Base-by-base conservation (phyloP, 2,329 filamentous ascomycete genomes). In the Penicillium sp. region DNA sequence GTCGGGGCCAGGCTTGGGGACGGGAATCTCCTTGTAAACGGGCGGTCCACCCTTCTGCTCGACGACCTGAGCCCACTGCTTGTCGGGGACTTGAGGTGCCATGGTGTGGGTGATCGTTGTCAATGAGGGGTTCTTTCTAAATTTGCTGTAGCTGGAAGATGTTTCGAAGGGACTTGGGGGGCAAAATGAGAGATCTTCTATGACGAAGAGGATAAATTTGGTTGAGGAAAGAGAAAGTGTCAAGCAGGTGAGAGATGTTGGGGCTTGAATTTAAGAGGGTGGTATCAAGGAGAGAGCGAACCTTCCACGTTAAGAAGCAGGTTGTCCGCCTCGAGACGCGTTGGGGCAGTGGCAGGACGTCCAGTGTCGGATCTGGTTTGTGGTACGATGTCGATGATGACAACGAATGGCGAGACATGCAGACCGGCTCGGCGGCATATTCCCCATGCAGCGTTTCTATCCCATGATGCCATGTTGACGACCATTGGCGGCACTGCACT, bases 41-140 rank as follows among this genome's bases (percentile, higher is more conserved):
- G 67, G 76, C 76, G 84, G 81, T 47, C 83, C 84, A 59, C 87
- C 89, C 48, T 79, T 84, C 77, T 89, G 81, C 72, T 95, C 87
- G 61, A 93, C 78, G 60, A 97, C 88, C 73, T 93, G 87, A 44
- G 91, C 91, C 88, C 86, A 94, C 77, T 97, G 91, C 71, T 84
- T 84, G 43, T 78, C 81, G 50, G 91, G 91, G 64, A 96, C 80
- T 47, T 74, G 26, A 39, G 43, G 28, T 9, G 55, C 28, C 54
- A 59, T 59, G 18, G 34, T 50, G 43, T 18, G 18, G 18, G 3
- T 18, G 18, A 18, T 18, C 18, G 18, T 18, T 18, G 18, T 18
- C 18, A 18, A 18, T 18, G 18, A 18, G 18, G 18, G 29, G 28
- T 11, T 11, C 5, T 34, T 26, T 7, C 13, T 4, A 13, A 27